Conservation (phyloP, 1,139 yeast species). For the Hyphopichia fennica region DNA sequence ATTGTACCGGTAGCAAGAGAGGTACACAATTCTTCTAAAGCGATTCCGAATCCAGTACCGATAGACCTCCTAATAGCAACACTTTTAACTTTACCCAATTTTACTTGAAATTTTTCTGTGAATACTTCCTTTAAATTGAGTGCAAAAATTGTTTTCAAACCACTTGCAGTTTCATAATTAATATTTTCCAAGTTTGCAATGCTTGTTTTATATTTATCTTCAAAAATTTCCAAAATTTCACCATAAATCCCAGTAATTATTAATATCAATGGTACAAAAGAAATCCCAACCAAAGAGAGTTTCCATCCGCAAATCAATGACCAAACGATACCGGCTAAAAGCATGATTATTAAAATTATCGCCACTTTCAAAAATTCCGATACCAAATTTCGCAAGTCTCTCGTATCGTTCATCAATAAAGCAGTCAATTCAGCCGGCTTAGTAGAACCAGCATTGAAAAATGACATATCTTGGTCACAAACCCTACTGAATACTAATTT, state of each 20-base stretch:
- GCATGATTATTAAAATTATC: constrained; percentile 52
- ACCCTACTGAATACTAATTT: constrained; percentile 48
- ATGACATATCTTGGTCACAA: constrained; percentile 52
- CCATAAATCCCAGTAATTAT: constrained; percentile 56
- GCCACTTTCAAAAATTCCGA: constrained; percentile 60
- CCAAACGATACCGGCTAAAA: constrained; percentile 70
- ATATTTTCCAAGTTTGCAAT: constrained; percentile 55
- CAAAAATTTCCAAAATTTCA: constrained; percentile 49
- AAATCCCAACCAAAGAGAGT: constrained; percentile 73
- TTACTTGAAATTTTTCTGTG: constrained; percentile 25
- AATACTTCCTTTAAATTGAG: constrained; percentile 56
- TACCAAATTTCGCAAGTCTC: constrained; percentile 68
- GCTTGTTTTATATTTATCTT: constrained; percentile 57
- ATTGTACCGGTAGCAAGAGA: constrained; percentile 68
- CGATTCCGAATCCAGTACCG: constrained; percentile 62
- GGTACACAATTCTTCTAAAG: constrained; percentile 53
- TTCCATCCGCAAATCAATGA: constrained; percentile 84
- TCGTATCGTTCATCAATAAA: constrained; percentile 72
- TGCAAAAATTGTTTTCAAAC: constrained; percentile 63
- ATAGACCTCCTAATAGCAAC: constrained; percentile 52
- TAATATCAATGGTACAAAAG: constrained; percentile 66
- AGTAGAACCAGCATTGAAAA: constrained; percentile 44
- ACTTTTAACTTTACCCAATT: constrained; percentile 24
- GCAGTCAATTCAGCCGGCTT: constrained; percentile 63
- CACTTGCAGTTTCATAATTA: constrained; percentile 57